These are phyloP conservation scores for Phaeosphaeria sp. DNA, from an alignment of 2,329 filamentous ascomycete species.

Conservation along the genomic window DNA sequence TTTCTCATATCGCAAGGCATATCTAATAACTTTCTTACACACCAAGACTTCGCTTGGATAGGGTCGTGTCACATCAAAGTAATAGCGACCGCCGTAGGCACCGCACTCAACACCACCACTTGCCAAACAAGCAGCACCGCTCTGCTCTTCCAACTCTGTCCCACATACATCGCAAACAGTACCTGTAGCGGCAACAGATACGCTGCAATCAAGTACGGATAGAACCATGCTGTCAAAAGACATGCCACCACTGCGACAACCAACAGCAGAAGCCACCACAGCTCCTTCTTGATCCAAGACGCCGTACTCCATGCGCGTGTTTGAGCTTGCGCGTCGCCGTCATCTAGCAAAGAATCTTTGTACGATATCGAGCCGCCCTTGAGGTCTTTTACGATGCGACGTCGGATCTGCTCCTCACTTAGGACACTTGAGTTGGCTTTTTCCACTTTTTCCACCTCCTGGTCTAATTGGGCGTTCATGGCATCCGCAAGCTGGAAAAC, in stretches of 20 bases:
- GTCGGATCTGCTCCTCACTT: conserved; percentile 1
- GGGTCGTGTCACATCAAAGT: background rate
- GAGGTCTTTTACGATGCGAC: conserved; percentile 4
- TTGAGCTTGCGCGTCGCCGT: background rate
- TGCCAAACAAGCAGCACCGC: background rate
- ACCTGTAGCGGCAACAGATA: background rate
- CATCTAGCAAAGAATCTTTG: background rate
- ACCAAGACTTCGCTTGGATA: too few species aligned
- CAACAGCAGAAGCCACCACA: background rate
- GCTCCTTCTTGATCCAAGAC: background rate
- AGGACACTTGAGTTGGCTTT: background rate
- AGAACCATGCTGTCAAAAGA: background rate
- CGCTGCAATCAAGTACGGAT: background rate
- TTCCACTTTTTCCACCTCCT: background rate
- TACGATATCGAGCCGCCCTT: conserved; percentile 26
- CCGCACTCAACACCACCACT: background rate
- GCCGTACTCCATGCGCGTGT: background rate
- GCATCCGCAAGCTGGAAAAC: conserved; percentile 27
- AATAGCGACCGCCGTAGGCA: background rate
- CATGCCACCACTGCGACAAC: background rate
- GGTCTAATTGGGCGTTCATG: conserved; percentile 15
- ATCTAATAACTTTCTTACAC: too few species aligned
- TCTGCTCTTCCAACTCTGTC: background rate
- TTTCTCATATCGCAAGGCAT: too few species aligned
- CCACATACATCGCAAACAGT: background rate